Percentiles rank a stretch among this genome's conserved stretches.
Conservation (phyloP, 2,329 filamentous ascomycete genomes). For the Fusarium palustre region DNA sequence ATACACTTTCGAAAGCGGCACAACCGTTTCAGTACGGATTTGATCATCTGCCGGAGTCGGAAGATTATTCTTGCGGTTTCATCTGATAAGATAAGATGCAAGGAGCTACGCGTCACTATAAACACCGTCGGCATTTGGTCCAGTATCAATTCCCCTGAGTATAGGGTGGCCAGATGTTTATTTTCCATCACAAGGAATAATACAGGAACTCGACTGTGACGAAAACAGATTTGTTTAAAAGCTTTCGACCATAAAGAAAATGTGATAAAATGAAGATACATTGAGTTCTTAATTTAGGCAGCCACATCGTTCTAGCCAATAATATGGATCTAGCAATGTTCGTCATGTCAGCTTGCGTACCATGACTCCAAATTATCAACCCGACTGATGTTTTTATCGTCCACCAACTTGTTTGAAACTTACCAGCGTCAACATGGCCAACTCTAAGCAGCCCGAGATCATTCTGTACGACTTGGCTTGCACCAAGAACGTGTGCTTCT, state of each 20-base stretch:
- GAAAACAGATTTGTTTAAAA: neutral
- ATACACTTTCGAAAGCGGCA: neutral
- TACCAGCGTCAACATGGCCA: neutral
- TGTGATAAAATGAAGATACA: neutral
- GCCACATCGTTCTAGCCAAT: neutral
- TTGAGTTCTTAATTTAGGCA: neutral
- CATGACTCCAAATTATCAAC: no score
- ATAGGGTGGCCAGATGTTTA: neutral
- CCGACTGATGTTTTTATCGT: no score
- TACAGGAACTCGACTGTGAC: no score
- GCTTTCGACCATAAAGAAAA: neutral
- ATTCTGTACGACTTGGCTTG: slow-evolving; percentile 22
- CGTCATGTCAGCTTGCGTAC: no score
- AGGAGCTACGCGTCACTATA: neutral
- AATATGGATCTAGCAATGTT: neutral
- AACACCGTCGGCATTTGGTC: slow-evolving; percentile 8
- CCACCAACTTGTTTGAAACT: no score
- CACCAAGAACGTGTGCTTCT: slow-evolving; percentile 16
- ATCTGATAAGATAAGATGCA: slow-evolving; percentile 25
- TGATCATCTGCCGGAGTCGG: neutral
- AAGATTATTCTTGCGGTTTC: neutral
- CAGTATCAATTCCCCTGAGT: neutral
- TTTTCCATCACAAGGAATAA: neutral
- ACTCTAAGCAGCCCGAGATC: neutral
- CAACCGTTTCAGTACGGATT: neutral